These are phyloP conservation scores for Trichophyton simii DNA, from an alignment of 2,329 filamentous ascomycete genomes.

Conservation along the genomic window DNA sequence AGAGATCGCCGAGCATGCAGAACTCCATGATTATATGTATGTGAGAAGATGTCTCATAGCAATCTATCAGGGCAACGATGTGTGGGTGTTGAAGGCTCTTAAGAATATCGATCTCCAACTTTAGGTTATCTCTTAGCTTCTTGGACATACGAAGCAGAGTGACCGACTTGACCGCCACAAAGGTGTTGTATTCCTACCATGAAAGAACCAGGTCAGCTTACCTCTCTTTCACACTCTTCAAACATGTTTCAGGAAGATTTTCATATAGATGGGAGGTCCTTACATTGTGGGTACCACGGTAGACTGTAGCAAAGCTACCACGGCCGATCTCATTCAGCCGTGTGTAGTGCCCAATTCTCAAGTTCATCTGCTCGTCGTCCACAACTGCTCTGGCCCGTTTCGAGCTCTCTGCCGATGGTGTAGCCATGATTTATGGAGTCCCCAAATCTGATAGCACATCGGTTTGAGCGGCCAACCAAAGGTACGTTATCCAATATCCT, in stretches of 20 bases:
- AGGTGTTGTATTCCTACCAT: conserved; percentile 49
- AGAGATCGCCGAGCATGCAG: conserved; percentile 87
- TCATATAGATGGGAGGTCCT: conserved; percentile 23
- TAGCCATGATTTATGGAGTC: conserved; percentile 18
- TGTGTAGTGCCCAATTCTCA: conserved; percentile 60
- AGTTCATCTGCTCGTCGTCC: conserved; percentile 17
- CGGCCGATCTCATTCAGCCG: conserved; percentile 86
- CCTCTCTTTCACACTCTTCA: neutral
- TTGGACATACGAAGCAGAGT: conserved; percentile 81
- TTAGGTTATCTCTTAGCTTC: conserved; percentile 92
- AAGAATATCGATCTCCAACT: conserved; percentile 89
- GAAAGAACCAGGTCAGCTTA: conserved; percentile 5
- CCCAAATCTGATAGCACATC: neutral
- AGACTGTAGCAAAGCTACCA: conserved; percentile 95
- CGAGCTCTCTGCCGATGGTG: conserved; percentile 27
- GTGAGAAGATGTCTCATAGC: conserved; percentile 70
- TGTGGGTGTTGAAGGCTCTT: conserved; percentile 89
- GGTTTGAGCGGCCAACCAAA: neutral
- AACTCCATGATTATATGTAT: conserved; percentile 99
- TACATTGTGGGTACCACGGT: conserved; percentile 74
- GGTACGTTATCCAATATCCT: neutral
- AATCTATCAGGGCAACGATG: conserved; percentile 92
- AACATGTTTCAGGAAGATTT: neutral
- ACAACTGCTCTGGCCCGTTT: conserved; percentile 21
- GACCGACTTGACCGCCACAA: conserved; percentile 94